Evolutionary conservation across 352 stramenopile species (phyloP), one percentile per base, ranked within the genome.

Genomic region (Peronospora destructor): DNA sequence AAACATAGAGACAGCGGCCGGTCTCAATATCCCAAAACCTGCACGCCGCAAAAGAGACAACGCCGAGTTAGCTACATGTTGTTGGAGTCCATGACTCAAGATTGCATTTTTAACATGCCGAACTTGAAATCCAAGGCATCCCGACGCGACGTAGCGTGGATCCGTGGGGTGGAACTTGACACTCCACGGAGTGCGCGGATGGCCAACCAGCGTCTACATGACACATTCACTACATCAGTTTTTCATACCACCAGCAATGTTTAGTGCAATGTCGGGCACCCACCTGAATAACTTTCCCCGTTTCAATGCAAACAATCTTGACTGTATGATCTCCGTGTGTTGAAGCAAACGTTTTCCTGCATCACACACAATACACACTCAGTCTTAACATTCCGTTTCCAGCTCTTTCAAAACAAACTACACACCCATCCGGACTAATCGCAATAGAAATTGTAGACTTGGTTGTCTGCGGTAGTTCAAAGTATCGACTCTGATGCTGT

Each of bases 281-380:
- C 51, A 94, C 84, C 71, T 92, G 79, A 13, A 93, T 57, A 30
- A 96, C 82, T 52, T 76, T 74, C 5, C 77, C 64, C 6, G 88
- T 98, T 40, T 83, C 61, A 42, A 94, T 95, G 62, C 87, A 96
- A 38, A 97, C 95, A 44, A 99, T 97, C 74, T 98, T 98, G 55
- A 99, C 91, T 3, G 95, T 98, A 66, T 99, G 96, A 68, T 99
- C 95, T 30, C 96, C 95, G 61, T 99, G 96, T 0, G 96, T 98
- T 3, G 91, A 98, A 21, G 96, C 96, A 70, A 99, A 95, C 8
- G 76, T 90, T 73, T 90, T 90, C 39, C 83, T 91, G 49, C 26
- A 50, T 11, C 26, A 37, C 35, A 30, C 4, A 51, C 16, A 51
- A 39, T 10, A 21, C 19, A 17, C 29, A 28, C 32, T 34, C 42